Evolutionary conservation across 768 basidiomycete species (phyloP), one percentile per base, ranked within the genome.

Genomic region (Hericium erinaceus): DNA sequence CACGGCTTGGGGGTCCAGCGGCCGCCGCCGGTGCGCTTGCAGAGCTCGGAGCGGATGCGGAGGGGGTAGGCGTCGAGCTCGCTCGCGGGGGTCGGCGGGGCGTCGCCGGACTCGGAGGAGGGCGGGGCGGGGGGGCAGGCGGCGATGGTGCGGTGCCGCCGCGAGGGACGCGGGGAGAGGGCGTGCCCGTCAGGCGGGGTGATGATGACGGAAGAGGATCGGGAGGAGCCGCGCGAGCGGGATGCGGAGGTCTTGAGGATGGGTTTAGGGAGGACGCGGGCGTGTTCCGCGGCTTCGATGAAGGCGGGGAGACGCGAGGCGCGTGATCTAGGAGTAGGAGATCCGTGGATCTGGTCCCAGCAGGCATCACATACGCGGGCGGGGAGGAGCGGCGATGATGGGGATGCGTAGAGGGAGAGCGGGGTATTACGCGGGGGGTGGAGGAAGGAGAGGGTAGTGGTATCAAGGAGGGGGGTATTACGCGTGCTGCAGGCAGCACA

Each of bases 341-440:
- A 69, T 53, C 85, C 87, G 58, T 87, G 79, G 39, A 92, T 80
- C 67, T 87, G 86, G 64, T 86, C 83, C 71, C 74, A 84, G 66
- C 89, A 92, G 60, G 83, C 86, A 58, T 88, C 83, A 64, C 89
- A 92, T 51, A 92, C 87, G 56, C 86, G 80, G n/a, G 74, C 74
- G 28, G 72, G 63, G 52, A 73, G 46, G 48, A 90, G 75, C 3
- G 84, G 86, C 0, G 85, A 83, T 3, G 64, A 66, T n/a, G 84
- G 80, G 4, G 81, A 79, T 52, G 79, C 80, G 67, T 75, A 90
- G 0, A 66, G 68, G 2, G 77, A 56, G 53, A 92, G 76, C 2
- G 87, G 78, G n/a, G 79, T 72, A 65, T 81, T 79, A 59, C 82
- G 79, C 1, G 89, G 89, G 1, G 89, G 89, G 48, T 85, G 75